phyloP scores from a whole-genome alignment of 148 eudicot species.

The Persicaria maculosa region DNA sequence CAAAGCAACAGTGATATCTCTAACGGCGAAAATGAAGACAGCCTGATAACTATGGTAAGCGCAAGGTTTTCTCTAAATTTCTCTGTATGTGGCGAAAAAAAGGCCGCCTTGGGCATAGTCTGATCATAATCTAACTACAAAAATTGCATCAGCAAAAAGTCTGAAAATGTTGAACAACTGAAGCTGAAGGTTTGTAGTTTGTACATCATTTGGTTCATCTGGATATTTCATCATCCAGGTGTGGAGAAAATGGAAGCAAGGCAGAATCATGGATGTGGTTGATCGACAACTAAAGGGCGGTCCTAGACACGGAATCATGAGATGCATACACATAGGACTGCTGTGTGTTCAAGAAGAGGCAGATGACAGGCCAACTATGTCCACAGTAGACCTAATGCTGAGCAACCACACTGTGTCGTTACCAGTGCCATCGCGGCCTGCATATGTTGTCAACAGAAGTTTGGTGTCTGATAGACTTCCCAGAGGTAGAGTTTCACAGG shows the following conservation, averaged over 20 bases:
- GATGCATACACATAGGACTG: conserved; percentile 33
- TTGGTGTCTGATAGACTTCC: background rate
- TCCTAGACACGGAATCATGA: conserved; percentile 18
- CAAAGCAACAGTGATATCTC: background rate
- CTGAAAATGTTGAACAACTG: background rate
- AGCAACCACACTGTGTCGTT: conserved; percentile 13
- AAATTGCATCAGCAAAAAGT: background rate
- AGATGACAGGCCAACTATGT: conserved; percentile 31
- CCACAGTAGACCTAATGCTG: conserved; percentile 28
- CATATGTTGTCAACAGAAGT: conserved; percentile 13
- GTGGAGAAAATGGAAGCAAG: conserved; percentile 31
- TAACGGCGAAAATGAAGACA: background rate
- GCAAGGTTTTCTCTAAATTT: background rate
- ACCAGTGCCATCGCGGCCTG: conserved; percentile 28
- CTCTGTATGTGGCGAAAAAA: background rate
- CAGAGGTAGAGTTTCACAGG: background rate
- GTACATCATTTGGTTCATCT: background rate
- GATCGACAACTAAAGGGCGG: conserved; percentile 13
- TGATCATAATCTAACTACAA: background rate
- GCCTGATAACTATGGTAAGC: conserved; percentile 9
- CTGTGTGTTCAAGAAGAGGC: conserved; percentile 32
- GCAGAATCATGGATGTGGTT: conserved; percentile 10
- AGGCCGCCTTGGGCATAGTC: background rate
- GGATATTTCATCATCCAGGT: conserved; percentile 14
- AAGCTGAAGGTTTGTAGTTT: background rate